These are phyloP conservation scores for Pseudomassariella vexata DNA, from an alignment of 2,329 filamentous ascomycete species.

Conservation along the genomic window DNA sequence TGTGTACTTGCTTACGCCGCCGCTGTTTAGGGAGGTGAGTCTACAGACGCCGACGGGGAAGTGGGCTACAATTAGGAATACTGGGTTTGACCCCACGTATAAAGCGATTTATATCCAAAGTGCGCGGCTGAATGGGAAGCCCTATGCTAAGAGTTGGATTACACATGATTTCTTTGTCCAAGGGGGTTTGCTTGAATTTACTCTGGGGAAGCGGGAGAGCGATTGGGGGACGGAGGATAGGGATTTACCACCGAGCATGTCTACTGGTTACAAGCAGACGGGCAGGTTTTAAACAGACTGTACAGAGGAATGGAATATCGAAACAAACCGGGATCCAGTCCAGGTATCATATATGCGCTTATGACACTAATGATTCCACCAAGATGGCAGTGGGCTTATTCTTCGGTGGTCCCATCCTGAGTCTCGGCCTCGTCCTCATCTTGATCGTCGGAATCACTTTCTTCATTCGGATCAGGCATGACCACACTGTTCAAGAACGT, in stretches of 20 bases:
- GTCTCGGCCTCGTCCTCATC: conserved; percentile 30
- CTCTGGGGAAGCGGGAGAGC: conserved; percentile 47
- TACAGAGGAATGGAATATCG: no score
- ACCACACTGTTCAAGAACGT: conserved; percentile 67
- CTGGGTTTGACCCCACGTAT: conserved; percentile 23
- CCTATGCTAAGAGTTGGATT: conserved; percentile 58
- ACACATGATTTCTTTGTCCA: conserved; percentile 56
- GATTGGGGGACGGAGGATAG: conserved; percentile 51
- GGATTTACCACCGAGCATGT: conserved; percentile 53
- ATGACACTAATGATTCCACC: no score
- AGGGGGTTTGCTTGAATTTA: conserved; percentile 54
- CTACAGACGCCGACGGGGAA: conserved; percentile 32
- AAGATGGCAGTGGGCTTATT: no score
- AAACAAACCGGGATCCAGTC: no score
- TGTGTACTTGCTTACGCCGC: conserved; percentile 46
- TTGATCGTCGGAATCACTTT: conserved; percentile 33
- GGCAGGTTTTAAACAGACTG: no score
- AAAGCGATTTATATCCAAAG: conserved; percentile 54
- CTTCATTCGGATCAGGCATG: conserved; percentile 58
- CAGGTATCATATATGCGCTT: no score
- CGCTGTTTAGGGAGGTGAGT: conserved; percentile 44
- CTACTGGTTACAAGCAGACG: no score
- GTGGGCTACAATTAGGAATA: conserved; percentile 42
- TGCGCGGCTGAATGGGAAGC: conserved; percentile 49
- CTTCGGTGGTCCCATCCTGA: no score